These are phyloP conservation scores for Vigna hirtella DNA, from an alignment of 306 rosid genomes.

Conservation along the genomic window DNA sequence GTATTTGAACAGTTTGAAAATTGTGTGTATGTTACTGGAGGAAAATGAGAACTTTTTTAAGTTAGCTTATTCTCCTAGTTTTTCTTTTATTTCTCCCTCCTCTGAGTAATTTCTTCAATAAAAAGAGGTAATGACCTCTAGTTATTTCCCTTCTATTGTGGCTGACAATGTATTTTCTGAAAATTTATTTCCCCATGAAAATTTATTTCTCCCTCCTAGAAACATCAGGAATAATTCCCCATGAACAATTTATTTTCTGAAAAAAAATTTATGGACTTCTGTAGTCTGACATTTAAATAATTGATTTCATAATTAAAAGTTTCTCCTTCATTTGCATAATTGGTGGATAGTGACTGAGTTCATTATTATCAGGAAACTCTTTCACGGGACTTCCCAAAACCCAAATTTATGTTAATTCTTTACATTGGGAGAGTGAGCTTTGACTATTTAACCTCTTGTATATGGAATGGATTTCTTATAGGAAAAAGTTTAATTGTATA, in stretches of 20 bases:
- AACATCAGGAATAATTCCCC: not conserved
- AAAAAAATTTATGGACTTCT: not conserved
- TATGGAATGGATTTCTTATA: not conserved
- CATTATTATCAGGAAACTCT: slow-evolving; percentile 8
- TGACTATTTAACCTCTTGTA: not conserved
- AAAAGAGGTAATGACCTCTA: not conserved
- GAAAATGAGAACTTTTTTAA: not conserved
- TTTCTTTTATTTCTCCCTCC: not conserved
- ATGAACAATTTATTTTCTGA: not conserved
- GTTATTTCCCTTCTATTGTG: not conserved
- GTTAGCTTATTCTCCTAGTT: not conserved
- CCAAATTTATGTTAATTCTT: slow-evolving; percentile 11
- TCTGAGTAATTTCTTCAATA: not conserved
- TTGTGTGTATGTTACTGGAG: slow-evolving; percentile 18
- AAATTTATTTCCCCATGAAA: no score
- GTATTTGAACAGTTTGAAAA: slow-evolving; percentile 13
- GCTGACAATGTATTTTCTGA: not conserved
- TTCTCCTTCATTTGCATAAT: slow-evolving; percentile 14
- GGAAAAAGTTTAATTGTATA: slow-evolving; percentile 3
- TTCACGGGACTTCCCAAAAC: slow-evolving; percentile 18
- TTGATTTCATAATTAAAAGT: not conserved
- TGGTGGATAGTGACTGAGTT: slow-evolving; percentile 24
- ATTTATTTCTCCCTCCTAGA: not conserved
- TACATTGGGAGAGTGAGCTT: not conserved
- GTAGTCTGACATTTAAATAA: slow-evolving; percentile 12